These are phyloP conservation scores for Backusella australiensis DNA, from an alignment of 192 early-diverging fungal genomes.

Conservation along the genomic window DNA sequence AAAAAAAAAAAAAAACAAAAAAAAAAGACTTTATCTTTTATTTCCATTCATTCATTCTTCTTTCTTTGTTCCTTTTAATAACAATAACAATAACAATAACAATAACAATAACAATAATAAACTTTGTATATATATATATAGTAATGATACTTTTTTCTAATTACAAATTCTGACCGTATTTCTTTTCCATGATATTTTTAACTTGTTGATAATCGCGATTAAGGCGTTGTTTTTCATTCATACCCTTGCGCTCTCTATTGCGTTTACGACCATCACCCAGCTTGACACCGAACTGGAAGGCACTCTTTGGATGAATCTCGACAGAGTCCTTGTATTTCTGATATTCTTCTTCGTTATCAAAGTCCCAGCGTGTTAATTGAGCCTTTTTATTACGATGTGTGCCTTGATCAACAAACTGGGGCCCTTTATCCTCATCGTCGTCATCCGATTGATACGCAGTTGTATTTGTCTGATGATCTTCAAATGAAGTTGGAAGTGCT, in stretches of 20 bases:
- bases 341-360: constrained; percentile 79
- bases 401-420: constrained; percentile 64
- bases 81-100: no score
- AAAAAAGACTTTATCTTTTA: not conserved
- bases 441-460: constrained; percentile 54
- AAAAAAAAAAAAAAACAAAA: not conserved
- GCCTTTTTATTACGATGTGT: constrained; percentile 67
- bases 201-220: constrained; percentile 51
- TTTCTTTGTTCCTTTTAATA: not conserved
- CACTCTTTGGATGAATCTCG: constrained; percentile 71
- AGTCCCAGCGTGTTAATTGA: constrained; percentile 71
- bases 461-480: constrained; percentile 34
- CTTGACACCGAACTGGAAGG: constrained; percentile 77
- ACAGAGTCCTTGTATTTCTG: constrained; percentile 68
- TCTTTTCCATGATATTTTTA: constrained; percentile 46
- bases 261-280: constrained; percentile 61
- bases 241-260: constrained; percentile 41
- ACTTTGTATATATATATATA: constrained; percentile 2
- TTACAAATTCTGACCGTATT: constrained; percentile 33
- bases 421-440: constrained; percentile 36
- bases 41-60: not conserved
- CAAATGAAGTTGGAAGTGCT: constrained; percentile 37
- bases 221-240: constrained; percentile 46
- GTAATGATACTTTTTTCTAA: not conserved
- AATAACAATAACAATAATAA: not conserved